Base-by-base conservation (phyloP, 192 early-diverging fungal species). In the Backusella tuberculispora region DNA sequence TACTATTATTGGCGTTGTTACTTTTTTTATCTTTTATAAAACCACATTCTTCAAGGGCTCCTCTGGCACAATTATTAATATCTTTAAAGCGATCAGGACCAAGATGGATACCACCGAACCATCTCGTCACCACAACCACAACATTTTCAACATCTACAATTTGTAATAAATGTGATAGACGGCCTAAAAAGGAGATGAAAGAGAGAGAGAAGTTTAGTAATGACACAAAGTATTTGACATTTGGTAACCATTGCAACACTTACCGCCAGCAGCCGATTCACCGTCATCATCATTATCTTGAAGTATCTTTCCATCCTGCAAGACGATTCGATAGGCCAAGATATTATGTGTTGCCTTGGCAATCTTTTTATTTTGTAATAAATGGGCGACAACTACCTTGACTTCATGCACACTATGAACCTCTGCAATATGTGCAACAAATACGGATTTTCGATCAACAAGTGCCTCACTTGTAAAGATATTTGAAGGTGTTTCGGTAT, bases 281-380 rank as follows among this genome's bases (percentile, higher is more conserved):
- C 97, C 97, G 64, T 98, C 96, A 79, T 98, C 97, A 78, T 98
- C 97, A 75, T 93, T 93, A 66, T 94, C 92, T 79, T 95, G 92
- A 9, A 89, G 67, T 47, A 90, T 74, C 15, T 76, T 72, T 0
- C 83, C 87, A 44, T 84, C 82, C 10, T 83, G 85, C n/a, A 80
- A 75, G 15, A 84, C 83, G 56, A 98, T 90, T 8, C 95, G 90
- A 75, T 94, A 98, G 1, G 96, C 96, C 71, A 90, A 76, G 42
- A 97, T 97, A 76, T 96, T 96, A 84, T 98, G 96, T 2, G 96
- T 95, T 0, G 96, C 95, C 71, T 89, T 88, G 5, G 91, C 88
- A 43, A 96, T 91, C 60, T 90, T 91, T 75, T 89, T 93, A 78
- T 96, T 89, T 66, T 80, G 76, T 63, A 86, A 83, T 75, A 91